Percentiles rank a stretch among this genome's conserved stretches.
phyloP scores from a whole-genome alignment of 306 rosid genomes.

The Astragalus glycyphyllos region DNA sequence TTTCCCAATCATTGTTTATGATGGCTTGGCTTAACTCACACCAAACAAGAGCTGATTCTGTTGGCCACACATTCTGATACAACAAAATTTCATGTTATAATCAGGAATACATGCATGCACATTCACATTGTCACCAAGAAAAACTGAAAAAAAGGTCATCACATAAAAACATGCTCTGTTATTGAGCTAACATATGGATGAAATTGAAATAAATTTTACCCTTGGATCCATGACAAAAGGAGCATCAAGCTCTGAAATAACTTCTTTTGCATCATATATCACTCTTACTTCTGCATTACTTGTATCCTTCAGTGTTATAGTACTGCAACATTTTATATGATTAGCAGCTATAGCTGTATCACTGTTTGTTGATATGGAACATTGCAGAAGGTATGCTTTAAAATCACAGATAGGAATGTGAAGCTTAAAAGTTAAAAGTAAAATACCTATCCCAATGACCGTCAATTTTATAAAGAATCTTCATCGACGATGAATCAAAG shows the following conservation, averaged over 20 bases:
- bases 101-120: not conserved
- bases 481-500: constrained; percentile 48
- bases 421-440: not conserved
- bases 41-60: constrained; percentile 75
- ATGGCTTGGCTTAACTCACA: constrained; percentile 66
- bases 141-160: too few species aligned
- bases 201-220: constrained; percentile 52
- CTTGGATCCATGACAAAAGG: constrained; percentile 55
- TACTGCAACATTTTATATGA: constrained; percentile 50
- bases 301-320: constrained; percentile 56
- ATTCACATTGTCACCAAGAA: not conserved
- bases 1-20: constrained; percentile 58
- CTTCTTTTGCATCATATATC: constrained; percentile 69
- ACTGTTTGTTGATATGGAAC: not conserved
- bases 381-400: not conserved
- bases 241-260: constrained; percentile 58
- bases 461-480: constrained; percentile 62
- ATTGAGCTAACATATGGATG: not conserved
- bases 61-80: constrained; percentile 65
- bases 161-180: not conserved
- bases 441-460: constrained; percentile 83
- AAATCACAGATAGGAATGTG: too few species aligned
- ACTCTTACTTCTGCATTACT: constrained; percentile 49
- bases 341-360: too few species aligned
- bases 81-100: constrained; percentile 22